Conservation (phyloP, 208 protist species). For the Herpetomonas tarakana region DNA sequence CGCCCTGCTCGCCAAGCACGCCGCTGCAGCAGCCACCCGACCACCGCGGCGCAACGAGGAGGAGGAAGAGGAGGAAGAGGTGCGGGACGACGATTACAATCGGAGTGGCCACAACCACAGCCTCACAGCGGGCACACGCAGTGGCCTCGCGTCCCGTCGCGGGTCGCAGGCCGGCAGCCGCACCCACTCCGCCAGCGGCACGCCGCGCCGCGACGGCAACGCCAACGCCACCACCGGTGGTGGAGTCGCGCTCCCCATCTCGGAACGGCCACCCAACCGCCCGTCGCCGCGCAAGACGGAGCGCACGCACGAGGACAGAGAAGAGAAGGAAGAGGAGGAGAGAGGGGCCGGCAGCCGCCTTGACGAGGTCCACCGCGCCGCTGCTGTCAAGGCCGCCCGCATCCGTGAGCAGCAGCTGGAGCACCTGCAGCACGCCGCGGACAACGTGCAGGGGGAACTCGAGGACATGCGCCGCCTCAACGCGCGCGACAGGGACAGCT, state of each 20-base stretch:
- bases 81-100: no score
- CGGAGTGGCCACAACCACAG: no score
- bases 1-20: neutral
- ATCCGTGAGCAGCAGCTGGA: conserved; percentile 47
- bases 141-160: no score
- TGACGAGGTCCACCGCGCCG: conserved; percentile 52
- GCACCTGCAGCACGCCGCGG: conserved; percentile 47
- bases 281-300: neutral
- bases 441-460: conserved; percentile 44
- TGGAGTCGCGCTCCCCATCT: conserved; percentile 3
- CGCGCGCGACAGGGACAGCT: conserved; percentile 65
- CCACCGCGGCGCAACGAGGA: no score
- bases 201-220: no score
- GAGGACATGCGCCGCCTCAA: conserved; percentile 52
- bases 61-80: no score
- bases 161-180: neutral
- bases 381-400: conserved; percentile 48
- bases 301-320: neutral
- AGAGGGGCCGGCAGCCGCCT: conserved; percentile 10
- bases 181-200: neutral
- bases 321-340: conserved; percentile 6
- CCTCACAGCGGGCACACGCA: no score
- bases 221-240: neutral
- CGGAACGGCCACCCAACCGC: conserved; percentile 13
- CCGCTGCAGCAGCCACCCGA: neutral